Evolutionary conservation across 768 basidiomycete species (phyloP).

Genomic region (Lactarius vividus): DNA sequence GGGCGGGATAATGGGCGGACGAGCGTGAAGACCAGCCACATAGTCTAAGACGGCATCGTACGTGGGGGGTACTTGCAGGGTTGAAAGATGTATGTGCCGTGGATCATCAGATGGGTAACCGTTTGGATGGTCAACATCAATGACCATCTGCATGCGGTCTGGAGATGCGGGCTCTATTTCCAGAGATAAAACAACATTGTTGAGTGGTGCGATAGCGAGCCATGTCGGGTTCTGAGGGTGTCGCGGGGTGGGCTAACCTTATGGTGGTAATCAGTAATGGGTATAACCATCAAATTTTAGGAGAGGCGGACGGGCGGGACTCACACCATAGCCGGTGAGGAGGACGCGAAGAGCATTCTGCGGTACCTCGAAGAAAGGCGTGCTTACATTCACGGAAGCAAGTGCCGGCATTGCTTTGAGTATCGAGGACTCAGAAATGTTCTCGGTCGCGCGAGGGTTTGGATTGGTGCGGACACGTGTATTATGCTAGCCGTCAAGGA

Average conservation of each 20-base stretch:
- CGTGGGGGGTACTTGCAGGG: conserved; percentile 55
- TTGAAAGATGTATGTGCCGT: conserved; percentile 56
- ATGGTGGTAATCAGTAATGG: conserved; percentile 20
- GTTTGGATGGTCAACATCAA: conserved; percentile 23
- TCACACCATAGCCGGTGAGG: conserved; percentile 53
- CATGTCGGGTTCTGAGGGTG: conserved; percentile 59
- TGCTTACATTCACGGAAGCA: conserved; percentile 7
- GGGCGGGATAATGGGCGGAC: conserved; percentile 47
- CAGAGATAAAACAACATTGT: conserved; percentile 47
- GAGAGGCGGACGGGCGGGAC: conserved; percentile 28
- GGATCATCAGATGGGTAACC: conserved; percentile 19
- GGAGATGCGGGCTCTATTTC: conserved; percentile 26
- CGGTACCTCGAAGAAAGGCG: conserved; percentile 15
- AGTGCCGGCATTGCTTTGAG: conserved; percentile 12
- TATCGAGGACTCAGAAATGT: background rate
- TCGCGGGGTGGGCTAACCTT: conserved; percentile 31
- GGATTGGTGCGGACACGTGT: background rate
- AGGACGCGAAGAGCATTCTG: conserved; percentile 41
- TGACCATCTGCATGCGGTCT: conserved; percentile 28
- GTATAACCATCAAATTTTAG: background rate
- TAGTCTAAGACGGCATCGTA: conserved; percentile 56
- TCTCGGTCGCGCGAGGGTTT: background rate
- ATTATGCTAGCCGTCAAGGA: background rate
- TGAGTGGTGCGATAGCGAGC: conserved; percentile 63
- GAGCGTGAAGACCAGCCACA: conserved; percentile 57